phyloP scores from a whole-genome alignment of 2,329 filamentous ascomycete genomes.

The Diplodia seriata region DNA sequence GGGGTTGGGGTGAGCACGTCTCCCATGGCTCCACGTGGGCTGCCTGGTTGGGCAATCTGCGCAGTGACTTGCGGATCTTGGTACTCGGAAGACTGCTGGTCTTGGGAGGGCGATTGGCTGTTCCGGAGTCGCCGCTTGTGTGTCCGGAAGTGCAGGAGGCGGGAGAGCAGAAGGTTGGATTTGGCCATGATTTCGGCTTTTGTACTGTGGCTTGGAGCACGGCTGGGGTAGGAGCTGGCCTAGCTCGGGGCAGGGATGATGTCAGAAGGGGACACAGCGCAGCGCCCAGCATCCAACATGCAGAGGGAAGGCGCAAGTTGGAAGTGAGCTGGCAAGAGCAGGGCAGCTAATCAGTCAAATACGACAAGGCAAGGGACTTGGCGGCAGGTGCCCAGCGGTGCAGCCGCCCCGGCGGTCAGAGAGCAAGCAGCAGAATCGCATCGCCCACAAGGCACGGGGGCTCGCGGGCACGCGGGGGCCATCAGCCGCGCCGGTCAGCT shows the following conservation, averaged over 20 bases:
- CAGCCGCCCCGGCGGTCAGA: background rate
- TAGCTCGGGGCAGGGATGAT: conserved; percentile 3
- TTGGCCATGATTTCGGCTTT: conserved; percentile 8
- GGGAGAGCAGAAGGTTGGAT: background rate
- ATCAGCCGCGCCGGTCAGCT: conserved; percentile 19
- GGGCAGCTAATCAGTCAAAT: conserved; percentile 13
- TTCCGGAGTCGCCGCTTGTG: conserved; percentile 4
- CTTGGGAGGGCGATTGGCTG: background rate
- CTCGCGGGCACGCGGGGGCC: background rate
- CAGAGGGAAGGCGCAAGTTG: background rate
- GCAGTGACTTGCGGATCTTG: conserved; percentile 11
- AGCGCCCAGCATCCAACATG: conserved; percentile 1
- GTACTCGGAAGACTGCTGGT: background rate
- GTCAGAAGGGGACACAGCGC: conserved; percentile 7
- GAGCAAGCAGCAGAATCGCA: background rate
- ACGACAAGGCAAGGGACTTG: background rate
- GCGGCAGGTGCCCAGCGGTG: background rate
- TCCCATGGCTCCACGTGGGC: conserved; percentile 32
- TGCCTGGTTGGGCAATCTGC: conserved; percentile 19
- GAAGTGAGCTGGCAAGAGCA: background rate
- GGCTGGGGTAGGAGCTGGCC: conserved; percentile 16
- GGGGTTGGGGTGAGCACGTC: conserved; percentile 26
- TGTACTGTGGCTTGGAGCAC: conserved; percentile 21
- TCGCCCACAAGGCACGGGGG: background rate
- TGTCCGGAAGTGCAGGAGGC: background rate